Conservation (phyloP, 805 yeast species). For the Wickerhamomyces subpelliculosus region DNA sequence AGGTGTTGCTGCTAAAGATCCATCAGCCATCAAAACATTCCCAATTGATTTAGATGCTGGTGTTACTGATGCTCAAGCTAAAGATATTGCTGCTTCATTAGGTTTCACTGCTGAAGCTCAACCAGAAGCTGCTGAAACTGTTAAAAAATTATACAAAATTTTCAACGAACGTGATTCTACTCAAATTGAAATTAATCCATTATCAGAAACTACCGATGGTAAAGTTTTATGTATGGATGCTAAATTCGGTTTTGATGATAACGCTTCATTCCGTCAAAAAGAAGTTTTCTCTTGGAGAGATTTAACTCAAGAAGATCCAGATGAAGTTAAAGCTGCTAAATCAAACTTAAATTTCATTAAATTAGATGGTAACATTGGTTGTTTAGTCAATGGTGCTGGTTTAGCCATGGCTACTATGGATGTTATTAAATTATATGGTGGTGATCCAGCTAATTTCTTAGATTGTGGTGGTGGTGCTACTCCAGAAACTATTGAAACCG, state of each 20-base stretch:
- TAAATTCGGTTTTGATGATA: constrained; percentile 96
- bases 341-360: constrained; percentile 93
- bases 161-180: constrained; percentile 92
- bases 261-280: constrained; percentile 89
- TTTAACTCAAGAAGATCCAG: constrained; percentile 94
- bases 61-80: constrained; percentile 71
- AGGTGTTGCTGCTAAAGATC: constrained; percentile 91
- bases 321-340: constrained; percentile 88
- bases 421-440: constrained; percentile 95
- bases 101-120: constrained; percentile 76
- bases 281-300: constrained; percentile 98
- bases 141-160: constrained; percentile 81
- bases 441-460: constrained; percentile 97
- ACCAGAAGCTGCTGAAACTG: constrained; percentile 81
- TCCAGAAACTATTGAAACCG: constrained; percentile 95
- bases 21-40: constrained; percentile 87
- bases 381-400: constrained; percentile 99
- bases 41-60: constrained; percentile 72
- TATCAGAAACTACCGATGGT: constrained; percentile 86
- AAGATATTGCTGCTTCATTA: constrained; percentile 67
- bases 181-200: constrained; percentile 97
- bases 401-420: constrained; percentile 99
- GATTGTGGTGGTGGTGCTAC: constrained; percentile 99
- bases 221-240: constrained; percentile 98
- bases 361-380: constrained; percentile 97